These are phyloP conservation scores for Coprinellus micaceus DNA, from an alignment of 768 basidiomycete genomes.

Conservation along the genomic window DNA sequence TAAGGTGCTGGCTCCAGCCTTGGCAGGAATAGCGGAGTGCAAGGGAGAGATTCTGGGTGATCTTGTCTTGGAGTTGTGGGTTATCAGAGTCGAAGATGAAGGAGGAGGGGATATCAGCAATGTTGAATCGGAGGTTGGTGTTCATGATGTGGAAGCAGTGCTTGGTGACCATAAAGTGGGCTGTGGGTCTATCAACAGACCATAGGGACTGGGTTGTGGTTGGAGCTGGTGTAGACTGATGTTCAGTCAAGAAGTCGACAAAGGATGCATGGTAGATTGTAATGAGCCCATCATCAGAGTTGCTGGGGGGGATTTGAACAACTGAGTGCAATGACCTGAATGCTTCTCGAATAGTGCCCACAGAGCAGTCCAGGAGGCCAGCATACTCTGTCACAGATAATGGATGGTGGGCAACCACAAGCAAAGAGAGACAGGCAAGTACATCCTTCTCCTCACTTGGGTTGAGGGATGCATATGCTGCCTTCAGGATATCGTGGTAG, in stretches of 20 bases:
- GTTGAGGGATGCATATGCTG: not conserved
- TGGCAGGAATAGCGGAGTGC: slow-evolving; percentile 8
- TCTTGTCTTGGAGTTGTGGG: not conserved
- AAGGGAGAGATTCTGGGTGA: slow-evolving; percentile 11
- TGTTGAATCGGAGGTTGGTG: slow-evolving; percentile 15
- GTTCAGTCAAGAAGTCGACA: not conserved
- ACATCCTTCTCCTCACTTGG: not conserved
- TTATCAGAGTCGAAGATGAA: slow-evolving; percentile 14
- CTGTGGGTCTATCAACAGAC: too few species aligned
- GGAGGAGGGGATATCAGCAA: slow-evolving; percentile 16
- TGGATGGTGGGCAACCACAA: not conserved
- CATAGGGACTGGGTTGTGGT: too few species aligned
- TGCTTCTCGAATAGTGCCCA: not conserved
- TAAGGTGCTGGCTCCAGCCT: slow-evolving; percentile 12
- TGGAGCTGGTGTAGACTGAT: too few species aligned
- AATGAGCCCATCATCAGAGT: not conserved
- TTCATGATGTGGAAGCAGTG: slow-evolving; percentile 18
- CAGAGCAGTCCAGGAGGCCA: not conserved
- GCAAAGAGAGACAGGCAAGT: not conserved
- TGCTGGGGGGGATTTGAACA: not conserved
- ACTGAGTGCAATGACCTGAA: not conserved
- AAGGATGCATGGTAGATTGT: slow-evolving; percentile 1
- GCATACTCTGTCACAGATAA: not conserved
- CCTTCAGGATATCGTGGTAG: not conserved
- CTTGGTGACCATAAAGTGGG: not conserved